Base-by-base conservation (phyloP, 768 basidiomycete species). In the Mycena pura region DNA sequence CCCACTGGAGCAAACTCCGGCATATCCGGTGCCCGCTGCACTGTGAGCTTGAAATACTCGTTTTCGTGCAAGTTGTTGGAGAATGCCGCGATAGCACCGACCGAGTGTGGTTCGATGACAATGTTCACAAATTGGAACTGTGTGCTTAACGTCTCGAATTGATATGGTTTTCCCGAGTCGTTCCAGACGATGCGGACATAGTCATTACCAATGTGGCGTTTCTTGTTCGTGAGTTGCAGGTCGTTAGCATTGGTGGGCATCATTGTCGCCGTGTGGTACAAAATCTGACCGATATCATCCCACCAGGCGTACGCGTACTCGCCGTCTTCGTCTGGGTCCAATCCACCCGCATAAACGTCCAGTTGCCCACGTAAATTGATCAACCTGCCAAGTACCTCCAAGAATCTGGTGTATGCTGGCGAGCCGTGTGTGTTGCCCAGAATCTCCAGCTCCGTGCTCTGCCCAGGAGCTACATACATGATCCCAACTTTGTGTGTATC, bases 281-380 rank as follows among this genome's bases (percentile, higher is more conserved):
- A 83, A 62, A 97, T 87, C 72, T 99, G 96, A 5, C 91, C 88
- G 48, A 98, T 95, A 69, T 98, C 95, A 73, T 99, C 95, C 93
- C 96, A 97, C 96, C 96, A 99, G 0, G 96, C 95, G 71, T 99
- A 99, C 0, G 96, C 93, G 70, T 96, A 97, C 74, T 95, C 92
- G 14, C 97, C 97, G 69, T 99, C 95, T 68, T 91, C 86, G 62
- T 95, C 92, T 8, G 93, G 87, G 70, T 95, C 90, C 24, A 99
- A 82, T 4, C 95, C 93, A 8, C 96, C 97, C 3, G 92, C 91
- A 73, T 96, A 97, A 17, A 99, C 88, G 70, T 96, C 95, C 10
- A 90, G 82, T 73, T 96, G 95, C 10, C 93, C 94, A 17, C 93
- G 88, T 19, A 98, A 79, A 65, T 91, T 87, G 72, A 98, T 93